Evolutionary conservation across 108 stramenopile genomes (phyloP).

Genomic region (Cyclostephanos invisitatus): DNA sequence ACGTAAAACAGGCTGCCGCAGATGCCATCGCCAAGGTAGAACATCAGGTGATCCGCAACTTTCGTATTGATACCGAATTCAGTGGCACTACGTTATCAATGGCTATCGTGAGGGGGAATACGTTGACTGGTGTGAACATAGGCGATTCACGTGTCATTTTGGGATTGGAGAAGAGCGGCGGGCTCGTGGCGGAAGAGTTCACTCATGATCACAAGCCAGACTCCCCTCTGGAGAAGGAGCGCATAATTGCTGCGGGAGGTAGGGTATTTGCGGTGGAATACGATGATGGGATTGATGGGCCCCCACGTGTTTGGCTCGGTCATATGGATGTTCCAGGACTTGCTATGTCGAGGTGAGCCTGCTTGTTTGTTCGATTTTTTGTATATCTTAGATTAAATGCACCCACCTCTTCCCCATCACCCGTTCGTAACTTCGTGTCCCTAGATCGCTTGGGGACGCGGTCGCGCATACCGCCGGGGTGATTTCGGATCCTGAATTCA

Average conservation of each 20-base stretch:
- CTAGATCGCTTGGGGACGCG: constrained; percentile 93
- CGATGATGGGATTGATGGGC: constrained; percentile 98
- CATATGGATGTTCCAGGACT: constrained; percentile 99
- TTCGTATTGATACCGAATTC: constrained; percentile 94
- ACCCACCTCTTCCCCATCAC: background rate
- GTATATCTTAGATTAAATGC: background rate
- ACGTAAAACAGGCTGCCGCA: constrained; percentile 73
- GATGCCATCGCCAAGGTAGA: constrained; percentile 92
- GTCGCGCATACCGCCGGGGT: constrained; percentile 98
- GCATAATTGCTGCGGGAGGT: constrained; percentile 92
- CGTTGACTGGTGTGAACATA: constrained; percentile 91
- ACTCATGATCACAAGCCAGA: constrained; percentile 99
- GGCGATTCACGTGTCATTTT: constrained; percentile 92
- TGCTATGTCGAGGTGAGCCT: constrained; percentile 89
- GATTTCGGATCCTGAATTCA: constrained; percentile 95
- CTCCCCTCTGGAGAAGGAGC: constrained; percentile 92
- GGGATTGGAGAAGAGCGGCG: constrained; percentile 64
- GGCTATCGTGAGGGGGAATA: constrained; percentile 90
- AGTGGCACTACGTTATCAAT: constrained; percentile 95
- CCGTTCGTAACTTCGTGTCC: background rate
- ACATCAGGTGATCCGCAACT: constrained; percentile 85
- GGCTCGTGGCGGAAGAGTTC: constrained; percentile 80
- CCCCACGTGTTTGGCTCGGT: constrained; percentile 97
- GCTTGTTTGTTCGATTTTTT: background rate
- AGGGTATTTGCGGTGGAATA: constrained; percentile 99